Conservation (phyloP, 179 eudicot genomes). For the Silene noctiflora region DNA sequence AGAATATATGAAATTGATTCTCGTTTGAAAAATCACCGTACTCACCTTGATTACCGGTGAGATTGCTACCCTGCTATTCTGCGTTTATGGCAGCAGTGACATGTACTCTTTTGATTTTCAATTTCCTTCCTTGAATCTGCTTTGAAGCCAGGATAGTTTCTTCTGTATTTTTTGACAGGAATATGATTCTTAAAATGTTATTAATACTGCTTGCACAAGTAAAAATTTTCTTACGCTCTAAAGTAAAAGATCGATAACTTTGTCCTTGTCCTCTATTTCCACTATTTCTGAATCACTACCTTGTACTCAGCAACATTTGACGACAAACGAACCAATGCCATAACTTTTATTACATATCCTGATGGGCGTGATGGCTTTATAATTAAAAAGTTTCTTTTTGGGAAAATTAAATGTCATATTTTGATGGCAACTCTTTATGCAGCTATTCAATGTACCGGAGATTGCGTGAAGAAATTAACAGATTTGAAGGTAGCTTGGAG, state of each 20-base stretch:
- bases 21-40: constrained; percentile 45
- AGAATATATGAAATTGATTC: constrained; percentile 87
- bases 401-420: not conserved
- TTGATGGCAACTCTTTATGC: constrained; percentile 17
- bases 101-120: not conserved
- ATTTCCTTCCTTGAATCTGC: not conserved
- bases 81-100: constrained; percentile 6
- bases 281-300: too few relatives aligned
- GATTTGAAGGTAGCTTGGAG: constrained; percentile 87
- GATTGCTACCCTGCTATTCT: constrained; percentile 16
- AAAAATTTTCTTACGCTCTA: not conserved
- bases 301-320: not conserved
- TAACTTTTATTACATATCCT: not conserved
- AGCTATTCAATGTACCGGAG: constrained; percentile 68
- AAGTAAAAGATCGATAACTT: not conserved
- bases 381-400: not conserved
- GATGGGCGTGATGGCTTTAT: not conserved
- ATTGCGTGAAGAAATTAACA: constrained; percentile 77
- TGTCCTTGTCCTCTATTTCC: not conserved
- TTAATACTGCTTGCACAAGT: constrained; percentile 8
- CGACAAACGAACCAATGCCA: not conserved
- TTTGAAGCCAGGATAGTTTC: not conserved
- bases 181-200: too few relatives aligned
- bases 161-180: not conserved
- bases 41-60: constrained; percentile 91